Base-by-base conservation (phyloP, 768 basidiomycete genomes). In the Hydnum rufescens region DNA sequence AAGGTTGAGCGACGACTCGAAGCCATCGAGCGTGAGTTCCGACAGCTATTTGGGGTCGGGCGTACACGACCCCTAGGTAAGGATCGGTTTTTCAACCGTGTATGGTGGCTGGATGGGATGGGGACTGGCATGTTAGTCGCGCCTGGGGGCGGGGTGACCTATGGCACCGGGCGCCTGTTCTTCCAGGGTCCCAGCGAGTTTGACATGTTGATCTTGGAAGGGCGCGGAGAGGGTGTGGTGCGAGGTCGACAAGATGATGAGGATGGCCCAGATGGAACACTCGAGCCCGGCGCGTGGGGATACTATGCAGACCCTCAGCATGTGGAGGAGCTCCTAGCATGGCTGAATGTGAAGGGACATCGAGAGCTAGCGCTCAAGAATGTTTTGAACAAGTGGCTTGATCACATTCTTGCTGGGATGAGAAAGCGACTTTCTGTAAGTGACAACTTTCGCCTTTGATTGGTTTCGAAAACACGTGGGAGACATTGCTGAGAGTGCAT, bases 41-140 rank as follows among this genome's bases (percentile, higher is more conserved):
- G 95, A 57, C 82, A 90, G 63, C 72, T 87, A 48, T 70, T 88
- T 39, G 85, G 87, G 53, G 77, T 81, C 4, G 74, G 90, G 48
- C 74, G 95, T 51, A 80, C 86, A 22, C 83, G 88, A 60, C 88
- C 92, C 1, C 61, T 97, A 49, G 95, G 95, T 13, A 74, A 75
- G 57, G 95, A 99, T 63, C 74, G 95, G 51, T 99, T 96, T 66
- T 83, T 85, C 61, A 93, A 95, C 63, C 78, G 86, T 30, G 71
- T 95, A 54, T 99, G 93, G 93, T 99, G 93, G 93, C 87, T 96
- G 62, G 93, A 99, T 65, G 93, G 93, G 5, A 75, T 90, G 72
- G 93, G 93, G 4, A 78, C 80, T 3, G 80, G 79, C 46, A 78
- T 81, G 43, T 66, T 93, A 51, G 70, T 88, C 53, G 81, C 79